Conservation (phyloP, 306 rosid genomes). For the Aeschynomene evenia region DNA sequence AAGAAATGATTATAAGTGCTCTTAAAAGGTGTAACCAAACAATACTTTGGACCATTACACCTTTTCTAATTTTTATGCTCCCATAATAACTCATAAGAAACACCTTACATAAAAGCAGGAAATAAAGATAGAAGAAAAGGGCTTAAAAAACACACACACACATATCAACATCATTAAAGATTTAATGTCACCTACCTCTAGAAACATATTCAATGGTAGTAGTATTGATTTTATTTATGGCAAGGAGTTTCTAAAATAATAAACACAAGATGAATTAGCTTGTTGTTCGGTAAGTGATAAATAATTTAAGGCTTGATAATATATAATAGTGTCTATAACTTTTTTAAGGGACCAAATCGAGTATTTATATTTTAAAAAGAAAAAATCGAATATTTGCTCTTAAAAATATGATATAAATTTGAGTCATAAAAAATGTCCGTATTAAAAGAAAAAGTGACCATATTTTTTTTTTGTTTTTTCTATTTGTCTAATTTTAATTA, state of each 20-base stretch:
- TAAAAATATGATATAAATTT: too few species aligned
- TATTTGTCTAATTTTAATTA: too few species aligned
- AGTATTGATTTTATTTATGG: background rate
- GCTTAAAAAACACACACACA: background rate
- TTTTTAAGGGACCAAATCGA: too few species aligned
- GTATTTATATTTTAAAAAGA: too few species aligned
- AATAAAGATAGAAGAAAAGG: background rate
- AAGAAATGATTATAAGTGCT: constrained; percentile 36
- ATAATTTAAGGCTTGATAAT: too few species aligned
- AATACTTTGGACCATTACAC: constrained; percentile 10
- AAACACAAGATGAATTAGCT: background rate
- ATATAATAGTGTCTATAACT: too few species aligned
- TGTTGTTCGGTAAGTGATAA: too few species aligned
- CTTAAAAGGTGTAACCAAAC: constrained; percentile 28
- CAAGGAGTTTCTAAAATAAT: background rate
- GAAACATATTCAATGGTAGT: background rate
- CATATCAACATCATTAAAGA: constrained; percentile 16
- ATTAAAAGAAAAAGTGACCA: too few species aligned
- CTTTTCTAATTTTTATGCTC: background rate
- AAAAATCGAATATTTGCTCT: too few species aligned
- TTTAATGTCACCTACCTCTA: background rate
- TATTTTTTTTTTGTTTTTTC: too few species aligned
- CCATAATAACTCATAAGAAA: constrained; percentile 18
- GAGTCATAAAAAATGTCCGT: too few species aligned
- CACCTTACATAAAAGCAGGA: background rate